A percentile compares a stretch with the other conserved stretches of the same genome.
These are phyloP conservation scores for Psilocybe cubensis DNA, from an alignment of 768 basidiomycete species.

Conservation along the genomic window DNA sequence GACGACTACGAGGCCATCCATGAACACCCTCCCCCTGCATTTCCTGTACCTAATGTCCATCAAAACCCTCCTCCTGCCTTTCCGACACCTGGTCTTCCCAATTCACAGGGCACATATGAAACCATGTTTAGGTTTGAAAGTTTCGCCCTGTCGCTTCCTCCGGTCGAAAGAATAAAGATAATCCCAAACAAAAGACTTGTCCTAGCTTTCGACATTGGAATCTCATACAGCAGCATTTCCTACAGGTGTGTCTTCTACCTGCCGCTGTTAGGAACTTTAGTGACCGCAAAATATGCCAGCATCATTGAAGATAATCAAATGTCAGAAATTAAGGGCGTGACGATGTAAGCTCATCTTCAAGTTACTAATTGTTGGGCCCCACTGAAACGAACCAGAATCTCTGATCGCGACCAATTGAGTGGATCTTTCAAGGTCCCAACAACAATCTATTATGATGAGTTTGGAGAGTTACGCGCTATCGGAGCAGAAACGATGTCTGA, in stretches of 20 bases:
- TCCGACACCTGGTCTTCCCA: too few species aligned
- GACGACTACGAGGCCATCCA: too few species aligned
- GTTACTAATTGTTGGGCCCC: background rate
- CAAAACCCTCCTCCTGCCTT: background rate
- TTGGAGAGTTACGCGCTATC: slow-evolving; percentile 41
- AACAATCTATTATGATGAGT: slow-evolving; percentile 43
- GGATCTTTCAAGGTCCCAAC: slow-evolving; percentile 41
- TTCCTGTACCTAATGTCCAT: too few species aligned
- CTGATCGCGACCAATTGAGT: slow-evolving; percentile 45
- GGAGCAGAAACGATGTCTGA: slow-evolving; percentile 51
- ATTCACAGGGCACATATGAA: too few species aligned
- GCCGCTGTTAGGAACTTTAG: background rate
- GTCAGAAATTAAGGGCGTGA: slow-evolving; percentile 44
- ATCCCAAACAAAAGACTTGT: background rate
- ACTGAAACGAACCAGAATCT: slow-evolving; percentile 37
- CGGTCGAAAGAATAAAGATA: background rate
- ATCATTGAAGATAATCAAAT: slow-evolving; percentile 39
- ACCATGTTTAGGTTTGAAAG: background rate
- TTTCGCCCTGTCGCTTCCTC: background rate
- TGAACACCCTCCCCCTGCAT: too few species aligned
- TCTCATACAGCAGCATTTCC: slow-evolving; percentile 2
- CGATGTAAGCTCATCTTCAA: slow-evolving; percentile 23
- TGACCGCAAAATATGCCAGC: slow-evolving; percentile 8
- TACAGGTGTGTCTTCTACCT: slow-evolving; percentile 2
- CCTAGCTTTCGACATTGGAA: slow-evolving; percentile 1